phyloP scores from a whole-genome alignment of 768 basidiomycete species.

The Suillus paluster region DNA sequence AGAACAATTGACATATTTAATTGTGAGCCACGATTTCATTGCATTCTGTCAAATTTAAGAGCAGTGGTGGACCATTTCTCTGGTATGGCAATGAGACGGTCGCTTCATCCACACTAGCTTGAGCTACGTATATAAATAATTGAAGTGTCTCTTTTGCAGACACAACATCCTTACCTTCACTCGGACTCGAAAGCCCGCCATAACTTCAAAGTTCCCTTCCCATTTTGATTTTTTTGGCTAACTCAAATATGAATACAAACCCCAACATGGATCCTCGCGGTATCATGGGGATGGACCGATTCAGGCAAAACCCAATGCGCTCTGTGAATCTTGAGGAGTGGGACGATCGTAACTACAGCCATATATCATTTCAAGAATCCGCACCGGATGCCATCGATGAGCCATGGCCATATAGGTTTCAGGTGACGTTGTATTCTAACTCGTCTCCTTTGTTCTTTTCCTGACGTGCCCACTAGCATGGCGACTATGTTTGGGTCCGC shows the following conservation, averaged over 20 bases:
- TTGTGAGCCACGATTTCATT: not conserved
- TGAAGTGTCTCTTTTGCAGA: not conserved
- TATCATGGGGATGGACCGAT: slow-evolving; percentile 7
- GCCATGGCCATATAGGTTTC: slow-evolving; percentile 56
- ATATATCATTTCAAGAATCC: slow-evolving; percentile 22
- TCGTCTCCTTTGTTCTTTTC: slow-evolving; percentile 3
- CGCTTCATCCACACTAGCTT: not conserved
- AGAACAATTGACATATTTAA: not conserved
- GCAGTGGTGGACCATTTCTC: not conserved
- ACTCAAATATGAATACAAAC: slow-evolving; percentile 1
- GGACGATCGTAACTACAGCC: slow-evolving; percentile 29
- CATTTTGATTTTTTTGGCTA: not conserved
- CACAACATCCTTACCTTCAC: not conserved
- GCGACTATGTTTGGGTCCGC: slow-evolving; percentile 57
- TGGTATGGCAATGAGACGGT: not conserved
- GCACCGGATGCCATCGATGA: slow-evolving; percentile 52
- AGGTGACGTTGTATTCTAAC: slow-evolving; percentile 23
- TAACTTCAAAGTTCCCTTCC: not conserved
- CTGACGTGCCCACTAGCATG: slow-evolving; percentile 35
- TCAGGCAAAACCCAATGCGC: slow-evolving; percentile 11
- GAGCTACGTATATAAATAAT: slow-evolving; percentile 1
- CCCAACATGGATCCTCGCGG: not conserved
- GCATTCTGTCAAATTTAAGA: slow-evolving; percentile 6
- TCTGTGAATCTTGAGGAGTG: slow-evolving; percentile 30
- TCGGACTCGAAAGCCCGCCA: not conserved